Conservation (phyloP, 1,284 basidiomycete species). For the Moesziomyces sp. region DNA sequence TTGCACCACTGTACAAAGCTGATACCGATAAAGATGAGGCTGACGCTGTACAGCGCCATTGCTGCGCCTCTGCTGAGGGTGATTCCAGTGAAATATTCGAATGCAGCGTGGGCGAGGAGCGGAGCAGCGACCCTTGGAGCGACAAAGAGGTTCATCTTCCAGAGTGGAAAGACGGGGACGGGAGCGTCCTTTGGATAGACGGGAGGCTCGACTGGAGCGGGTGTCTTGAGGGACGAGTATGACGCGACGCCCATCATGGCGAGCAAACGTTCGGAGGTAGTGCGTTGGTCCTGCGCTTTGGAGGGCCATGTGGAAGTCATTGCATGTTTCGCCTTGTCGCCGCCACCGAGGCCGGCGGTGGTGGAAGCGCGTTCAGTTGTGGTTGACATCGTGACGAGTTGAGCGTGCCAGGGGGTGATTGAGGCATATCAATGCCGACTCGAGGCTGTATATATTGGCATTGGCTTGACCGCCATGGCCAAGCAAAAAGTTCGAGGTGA, state of each 20-base stretch:
- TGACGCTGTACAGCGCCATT: conserved; percentile 18
- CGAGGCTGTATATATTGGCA: no score
- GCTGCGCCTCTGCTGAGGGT: conserved; percentile 17
- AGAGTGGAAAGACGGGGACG: conserved; percentile 43
- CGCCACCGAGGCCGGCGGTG: no score
- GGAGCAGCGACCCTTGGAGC: conserved; percentile 37
- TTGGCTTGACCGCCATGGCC: no score
- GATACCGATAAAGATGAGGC: conserved; percentile 23
- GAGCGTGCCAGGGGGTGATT: no score
- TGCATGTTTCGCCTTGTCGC: no score
- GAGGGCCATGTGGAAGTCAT: no score
- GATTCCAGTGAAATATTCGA: conserved; percentile 25
- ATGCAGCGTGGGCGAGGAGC: conserved; percentile 27
- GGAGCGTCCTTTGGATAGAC: conserved; percentile 22
- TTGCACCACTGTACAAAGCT: conserved; percentile 22
- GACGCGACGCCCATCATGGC: conserved; percentile 18
- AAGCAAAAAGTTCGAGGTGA: no score
- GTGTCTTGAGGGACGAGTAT: neutral
- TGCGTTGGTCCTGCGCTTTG: no score
- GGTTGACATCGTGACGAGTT: no score
- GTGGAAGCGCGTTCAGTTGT: no score
- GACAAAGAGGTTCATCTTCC: conserved; percentile 34
- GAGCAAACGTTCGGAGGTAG: conserved; percentile 5
- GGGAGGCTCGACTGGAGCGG: conserved; percentile 4
- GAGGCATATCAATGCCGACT: no score